Conservation (phyloP, 2,329 filamentous ascomycete species). For the Chaetomiaceae sp. region DNA sequence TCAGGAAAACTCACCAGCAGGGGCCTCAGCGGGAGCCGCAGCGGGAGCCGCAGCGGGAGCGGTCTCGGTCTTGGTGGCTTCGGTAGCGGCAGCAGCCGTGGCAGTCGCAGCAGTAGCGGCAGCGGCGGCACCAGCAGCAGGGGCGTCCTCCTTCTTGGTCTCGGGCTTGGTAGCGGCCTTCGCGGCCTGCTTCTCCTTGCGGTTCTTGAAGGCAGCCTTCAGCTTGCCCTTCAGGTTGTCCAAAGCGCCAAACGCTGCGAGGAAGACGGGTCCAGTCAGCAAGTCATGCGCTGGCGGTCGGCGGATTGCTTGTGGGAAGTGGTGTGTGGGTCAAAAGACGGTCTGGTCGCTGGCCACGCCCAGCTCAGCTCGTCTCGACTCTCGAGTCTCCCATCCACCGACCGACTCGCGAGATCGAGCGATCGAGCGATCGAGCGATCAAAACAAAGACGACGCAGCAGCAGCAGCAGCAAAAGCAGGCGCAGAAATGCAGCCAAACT, state of each 20-base stretch:
- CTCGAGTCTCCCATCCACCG: no score
- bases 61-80: conserved; percentile 26
- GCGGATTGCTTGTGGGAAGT: no score
- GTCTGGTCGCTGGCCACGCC: no score
- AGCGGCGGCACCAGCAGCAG: conserved; percentile 27
- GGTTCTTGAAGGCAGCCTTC: conserved; percentile 49
- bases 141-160: conserved; percentile 31
- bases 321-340: no score
- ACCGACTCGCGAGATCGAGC: no score
- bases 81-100: conserved; percentile 23
- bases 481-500: conserved; percentile 32
- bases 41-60: conserved; percentile 31
- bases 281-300: no score
- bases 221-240: conserved; percentile 54
- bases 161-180: conserved; percentile 25
- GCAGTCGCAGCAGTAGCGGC: conserved; percentile 27
- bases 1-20: conserved; percentile 27
- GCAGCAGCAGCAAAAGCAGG: no score
- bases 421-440: no score
- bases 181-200: conserved; percentile 33
- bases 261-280: conserved; percentile 1
- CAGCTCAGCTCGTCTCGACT: no score
- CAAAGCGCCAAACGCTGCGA: conserved; percentile 44
- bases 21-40: conserved; percentile 12
- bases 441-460: no score